Base-by-base conservation (phyloP, 2,329 filamentous ascomycete species). In the Samsoniella hepiali region DNA sequence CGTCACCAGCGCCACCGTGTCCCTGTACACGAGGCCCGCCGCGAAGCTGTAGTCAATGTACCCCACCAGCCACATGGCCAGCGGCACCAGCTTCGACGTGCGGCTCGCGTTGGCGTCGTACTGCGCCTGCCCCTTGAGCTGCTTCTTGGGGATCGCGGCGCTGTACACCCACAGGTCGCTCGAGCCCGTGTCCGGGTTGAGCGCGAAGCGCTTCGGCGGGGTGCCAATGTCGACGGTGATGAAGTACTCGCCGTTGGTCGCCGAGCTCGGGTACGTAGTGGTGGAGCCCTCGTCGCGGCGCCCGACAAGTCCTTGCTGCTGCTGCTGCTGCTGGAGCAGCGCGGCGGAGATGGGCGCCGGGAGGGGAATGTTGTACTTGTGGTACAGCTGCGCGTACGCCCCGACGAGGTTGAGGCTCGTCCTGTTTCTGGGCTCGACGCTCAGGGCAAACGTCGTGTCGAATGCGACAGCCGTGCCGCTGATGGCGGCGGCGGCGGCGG, bases 111-210 rank as follows among this genome's bases (percentile, higher is more conserved):
- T 2, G 79, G 75, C 42, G 22, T 75, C 68, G 68, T 78, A 82
- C 31, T 75, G 56, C 1, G 71, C 69, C 65, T 81, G 79, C 1
- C 78, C 78, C 7, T 69, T 68, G 8, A 78, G 69, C 56, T 77
- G 67, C 29, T 61, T 32, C 36, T 68, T 54, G 45, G 74, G 70
- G 32, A 78, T 81, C 64, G 77, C 76, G 63, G 77, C 75, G 64
- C 77, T 79, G 68, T 80, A 81, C 29, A 80, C 78, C 78, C 78
- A 80, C n/a, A 79, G 68, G 63, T 80, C 77, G 36, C 76, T 75
- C 5, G 78, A 80, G 5, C 77, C 78, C 0, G 78, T 79, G 64
- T 80, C 77, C 47, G 79, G 76, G 65, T 78, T 73, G 40, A 80
- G 68, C 38, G 73, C 72, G 59, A 79, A 69, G 2, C 72, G 76